Percentiles rank a stretch among this genome's conserved stretches.
Conservation (phyloP, 2,329 filamentous ascomycete species). For the Verticillium isaacii region DNA sequence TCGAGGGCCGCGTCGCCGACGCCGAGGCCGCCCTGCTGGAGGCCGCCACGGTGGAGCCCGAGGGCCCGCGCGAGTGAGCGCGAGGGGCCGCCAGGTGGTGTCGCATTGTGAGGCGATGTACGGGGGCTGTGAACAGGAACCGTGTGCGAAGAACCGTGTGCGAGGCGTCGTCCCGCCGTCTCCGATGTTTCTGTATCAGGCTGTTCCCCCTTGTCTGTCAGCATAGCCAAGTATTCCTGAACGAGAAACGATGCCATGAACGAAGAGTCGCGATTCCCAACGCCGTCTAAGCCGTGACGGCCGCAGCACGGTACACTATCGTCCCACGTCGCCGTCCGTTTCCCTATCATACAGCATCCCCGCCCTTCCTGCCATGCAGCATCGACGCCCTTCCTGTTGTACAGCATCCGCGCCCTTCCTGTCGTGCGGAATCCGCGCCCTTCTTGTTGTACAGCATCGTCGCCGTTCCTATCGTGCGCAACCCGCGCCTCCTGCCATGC, state of each 20-base stretch:
- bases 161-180: no score
- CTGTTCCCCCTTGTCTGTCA: no score
- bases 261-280: slow-evolving; percentile 4
- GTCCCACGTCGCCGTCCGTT: not conserved
- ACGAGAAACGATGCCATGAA: not conserved
- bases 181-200: no score
- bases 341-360: no score
- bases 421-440: not conserved
- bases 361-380: not conserved
- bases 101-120: no score
- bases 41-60: not conserved
- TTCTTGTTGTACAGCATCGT: not conserved
- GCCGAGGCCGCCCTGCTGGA: not conserved
- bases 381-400: not conserved
- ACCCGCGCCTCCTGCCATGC: not conserved
- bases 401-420: not conserved
- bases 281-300: slow-evolving; percentile 6
- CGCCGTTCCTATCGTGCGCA: not conserved
- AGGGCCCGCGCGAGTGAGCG: not conserved
- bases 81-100: no score
- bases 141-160: no score
- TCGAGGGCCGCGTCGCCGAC: not conserved
- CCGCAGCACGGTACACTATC: slow-evolving; percentile 10
- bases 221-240: no score
- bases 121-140: no score